Evolutionary conservation across 1,284 basidiomycete genomes (phyloP).

Genomic region (Anthracocystis panici-leucophaei): DNA sequence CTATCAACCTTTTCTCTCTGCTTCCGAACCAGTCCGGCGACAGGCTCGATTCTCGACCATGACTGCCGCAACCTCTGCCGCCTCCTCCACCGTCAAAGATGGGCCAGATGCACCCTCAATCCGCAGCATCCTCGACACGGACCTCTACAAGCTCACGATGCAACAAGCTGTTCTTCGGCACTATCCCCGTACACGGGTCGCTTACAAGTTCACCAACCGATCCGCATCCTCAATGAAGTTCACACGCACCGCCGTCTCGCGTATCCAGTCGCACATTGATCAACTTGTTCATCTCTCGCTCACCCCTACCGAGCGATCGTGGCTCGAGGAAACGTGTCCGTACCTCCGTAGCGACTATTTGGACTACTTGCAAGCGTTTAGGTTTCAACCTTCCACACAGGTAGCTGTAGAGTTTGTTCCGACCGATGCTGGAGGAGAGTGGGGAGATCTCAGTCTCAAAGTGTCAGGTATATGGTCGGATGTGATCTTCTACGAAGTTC

Average conservation of each 20-base stretch:
- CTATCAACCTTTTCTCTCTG: too few relatives aligned
- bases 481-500: slow-evolving; percentile 95
- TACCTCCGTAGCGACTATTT: slow-evolving; percentile 83
- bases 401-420: slow-evolving; percentile 78
- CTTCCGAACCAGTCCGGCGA: neutral
- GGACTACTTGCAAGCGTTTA: slow-evolving; percentile 78
- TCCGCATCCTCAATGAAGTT: slow-evolving; percentile 78
- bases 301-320: slow-evolving; percentile 77
- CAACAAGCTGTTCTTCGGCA: slow-evolving; percentile 90
- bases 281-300: slow-evolving; percentile 79
- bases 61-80: neutral
- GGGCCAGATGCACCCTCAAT: slow-evolving; percentile 25
- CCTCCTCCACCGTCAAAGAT: slow-evolving; percentile 18
- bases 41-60: neutral
- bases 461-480: slow-evolving; percentile 85
- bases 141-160: slow-evolving; percentile 99
- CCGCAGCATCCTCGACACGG: slow-evolving; percentile 87
- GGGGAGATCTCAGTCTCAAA: slow-evolving; percentile 81
- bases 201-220: slow-evolving; percentile 86
- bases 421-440: slow-evolving; percentile 63
- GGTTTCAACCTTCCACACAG: slow-evolving; percentile 82
- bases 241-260: slow-evolving; percentile 77
- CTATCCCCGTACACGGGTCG: slow-evolving; percentile 77
- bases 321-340: slow-evolving; percentile 80
- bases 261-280: slow-evolving; percentile 73